phyloP scores from a whole-genome alignment of 495 filamentous ascomycete species.

The Daldinia decipiens region DNA sequence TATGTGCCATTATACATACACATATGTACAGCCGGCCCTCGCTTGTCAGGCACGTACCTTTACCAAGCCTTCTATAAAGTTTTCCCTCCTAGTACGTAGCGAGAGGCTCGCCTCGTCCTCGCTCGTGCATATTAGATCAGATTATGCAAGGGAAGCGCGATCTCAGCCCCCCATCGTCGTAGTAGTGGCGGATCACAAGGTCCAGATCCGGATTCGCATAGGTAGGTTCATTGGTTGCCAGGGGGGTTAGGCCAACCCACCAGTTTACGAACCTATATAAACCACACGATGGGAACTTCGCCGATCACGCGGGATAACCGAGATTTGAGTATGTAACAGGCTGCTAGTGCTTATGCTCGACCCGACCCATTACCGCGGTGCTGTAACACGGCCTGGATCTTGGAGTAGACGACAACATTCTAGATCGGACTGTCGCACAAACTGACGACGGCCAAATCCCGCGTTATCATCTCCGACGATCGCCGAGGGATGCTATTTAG shows the following conservation, averaged over 20 bases:
- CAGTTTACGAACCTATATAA: constrained; percentile 14
- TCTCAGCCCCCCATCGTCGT: neutral
- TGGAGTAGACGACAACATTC: constrained; percentile 25
- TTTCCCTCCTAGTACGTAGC: neutral
- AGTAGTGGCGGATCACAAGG: constrained; percentile 11
- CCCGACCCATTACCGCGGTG: neutral
- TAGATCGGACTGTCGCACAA: constrained; percentile 42
- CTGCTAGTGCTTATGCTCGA: constrained; percentile 36
- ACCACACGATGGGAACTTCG: constrained; percentile 21
- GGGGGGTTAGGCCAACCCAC: constrained; percentile 20
- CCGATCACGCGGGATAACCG: constrained; percentile 12
- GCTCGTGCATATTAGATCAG: neutral
- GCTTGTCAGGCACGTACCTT: neutral
- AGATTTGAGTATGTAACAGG: constrained; percentile 8
- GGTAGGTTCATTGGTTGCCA: constrained; percentile 9
- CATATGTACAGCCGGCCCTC: neutral
- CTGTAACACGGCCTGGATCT: constrained; percentile 32
- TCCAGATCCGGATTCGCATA: constrained; percentile 18
- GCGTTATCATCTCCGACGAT: neutral
- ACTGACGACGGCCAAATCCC: constrained; percentile 9
- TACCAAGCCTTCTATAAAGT: neutral
- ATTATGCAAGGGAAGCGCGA: neutral
- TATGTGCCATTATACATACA: neutral
- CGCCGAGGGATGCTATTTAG: neutral
- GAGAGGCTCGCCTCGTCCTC: neutral